A percentile compares a stretch with the other conserved stretches of the same genome.
These are phyloP conservation scores for Aquilaria yunnanensis DNA, from an alignment of 345 rosid genomes.

Conservation along the genomic window DNA sequence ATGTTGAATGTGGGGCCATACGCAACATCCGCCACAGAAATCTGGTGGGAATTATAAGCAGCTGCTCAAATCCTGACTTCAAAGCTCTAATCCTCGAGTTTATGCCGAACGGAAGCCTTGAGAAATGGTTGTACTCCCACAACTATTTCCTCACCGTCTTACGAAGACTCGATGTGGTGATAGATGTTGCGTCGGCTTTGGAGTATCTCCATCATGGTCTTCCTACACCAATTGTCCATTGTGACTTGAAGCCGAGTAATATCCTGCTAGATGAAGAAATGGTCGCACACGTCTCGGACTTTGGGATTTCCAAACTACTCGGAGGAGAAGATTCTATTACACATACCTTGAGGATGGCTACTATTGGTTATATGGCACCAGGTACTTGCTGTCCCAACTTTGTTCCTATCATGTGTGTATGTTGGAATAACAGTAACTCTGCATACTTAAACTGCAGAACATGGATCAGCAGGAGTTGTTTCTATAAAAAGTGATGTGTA, in stretches of 20 bases:
- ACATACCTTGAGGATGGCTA: conserved; percentile 9
- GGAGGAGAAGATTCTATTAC: background rate
- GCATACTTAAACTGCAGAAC: background rate
- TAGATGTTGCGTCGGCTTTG: conserved; percentile 15
- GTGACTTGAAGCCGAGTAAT: conserved; percentile 15
- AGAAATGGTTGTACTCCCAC: conserved; percentile 5
- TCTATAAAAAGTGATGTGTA: conserved; percentile 15
- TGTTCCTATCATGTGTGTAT: background rate
- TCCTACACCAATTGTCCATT: background rate
- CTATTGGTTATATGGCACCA: conserved; percentile 15
- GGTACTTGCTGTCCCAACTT: background rate
- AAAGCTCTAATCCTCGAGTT: conserved; percentile 9
- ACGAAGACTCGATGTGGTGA: conserved; percentile 9
- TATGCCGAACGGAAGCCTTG: conserved; percentile 14
- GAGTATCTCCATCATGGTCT: conserved; percentile 13
- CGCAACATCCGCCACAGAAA: conserved; percentile 7
- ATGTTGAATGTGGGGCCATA: conserved; percentile 11
- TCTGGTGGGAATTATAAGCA: conserved; percentile 11
- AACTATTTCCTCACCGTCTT: background rate
- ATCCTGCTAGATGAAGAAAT: conserved; percentile 4
- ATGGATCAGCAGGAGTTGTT: conserved; percentile 5
- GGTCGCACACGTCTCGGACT: conserved; percentile 10
- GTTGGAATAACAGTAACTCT: background rate
- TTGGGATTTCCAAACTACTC: background rate
- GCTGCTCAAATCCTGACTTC: conserved; percentile 8